Evolutionary conservation across 768 basidiomycete species (phyloP).

Genomic region (Chiua virens): DNA sequence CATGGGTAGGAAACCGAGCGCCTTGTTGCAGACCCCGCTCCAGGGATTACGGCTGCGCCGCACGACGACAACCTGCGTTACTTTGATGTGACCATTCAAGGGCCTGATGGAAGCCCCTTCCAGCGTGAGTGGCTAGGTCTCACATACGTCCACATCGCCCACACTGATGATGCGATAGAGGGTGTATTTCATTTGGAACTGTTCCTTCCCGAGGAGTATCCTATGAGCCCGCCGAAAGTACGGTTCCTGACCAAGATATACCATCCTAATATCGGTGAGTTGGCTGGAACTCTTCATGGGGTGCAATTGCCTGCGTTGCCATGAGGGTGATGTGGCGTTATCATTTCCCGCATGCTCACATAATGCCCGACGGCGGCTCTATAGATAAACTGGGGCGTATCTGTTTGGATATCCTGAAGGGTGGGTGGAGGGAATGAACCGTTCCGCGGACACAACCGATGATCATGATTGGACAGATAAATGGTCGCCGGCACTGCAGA

Average conservation of each 20-base stretch:
- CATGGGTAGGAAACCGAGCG: conserved; percentile 88
- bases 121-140: conserved; percentile 51
- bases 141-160: background rate
- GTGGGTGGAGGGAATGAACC: conserved; percentile 39
- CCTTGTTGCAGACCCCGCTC: conserved; percentile 93
- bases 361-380: conserved; percentile 10
- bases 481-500: conserved; percentile 99
- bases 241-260: conserved; percentile 98
- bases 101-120: conserved; percentile 94
- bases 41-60: conserved; percentile 92
- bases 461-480: conserved; percentile 61
- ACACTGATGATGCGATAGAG: conserved; percentile 45
- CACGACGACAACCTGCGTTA: conserved; percentile 98
- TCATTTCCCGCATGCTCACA: conserved; percentile 23
- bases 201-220: conserved; percentile 98
- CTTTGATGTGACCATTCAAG: conserved; percentile 97
- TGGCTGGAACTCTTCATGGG: background rate
- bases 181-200: conserved; percentile 95
- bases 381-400: conserved; percentile 97
- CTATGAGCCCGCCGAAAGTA: conserved; percentile 99
- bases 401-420: conserved; percentile 97
- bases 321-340: conserved; percentile 12
- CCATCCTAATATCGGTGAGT: conserved; percentile 97
- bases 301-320: conserved; percentile 1
- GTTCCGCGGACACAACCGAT: background rate